phyloP scores from a whole-genome alignment of 495 filamentous ascomycete genomes.

The Penicillium mononematosum region DNA sequence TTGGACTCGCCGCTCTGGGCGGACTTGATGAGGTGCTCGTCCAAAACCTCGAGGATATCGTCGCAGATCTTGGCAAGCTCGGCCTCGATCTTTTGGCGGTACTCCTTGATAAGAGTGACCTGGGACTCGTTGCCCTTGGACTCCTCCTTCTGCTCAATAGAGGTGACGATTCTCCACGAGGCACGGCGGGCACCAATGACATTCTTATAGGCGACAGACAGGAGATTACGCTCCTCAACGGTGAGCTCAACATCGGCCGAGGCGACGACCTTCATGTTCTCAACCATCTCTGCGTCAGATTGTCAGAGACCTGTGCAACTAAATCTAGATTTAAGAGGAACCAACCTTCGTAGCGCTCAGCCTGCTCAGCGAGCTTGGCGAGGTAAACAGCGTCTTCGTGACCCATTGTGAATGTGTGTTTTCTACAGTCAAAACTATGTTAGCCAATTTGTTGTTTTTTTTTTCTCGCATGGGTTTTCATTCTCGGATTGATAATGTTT shows the following conservation, averaged over 20 bases:
- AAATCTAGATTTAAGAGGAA: constrained; percentile 19
- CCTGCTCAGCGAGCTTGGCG: constrained; percentile 99
- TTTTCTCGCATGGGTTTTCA: not conserved
- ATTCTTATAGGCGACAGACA: constrained; percentile 99
- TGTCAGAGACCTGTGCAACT: constrained; percentile 22
- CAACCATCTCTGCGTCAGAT: constrained; percentile 83
- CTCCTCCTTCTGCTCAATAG: constrained; percentile 99
- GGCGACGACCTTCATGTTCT: constrained; percentile 99
- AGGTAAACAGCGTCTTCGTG: constrained; percentile 99
- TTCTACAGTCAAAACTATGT: constrained; percentile 22
- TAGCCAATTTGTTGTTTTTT: constrained; percentile 9
- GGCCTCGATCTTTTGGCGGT: constrained; percentile 98
- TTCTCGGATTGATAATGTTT: constrained; percentile 7
- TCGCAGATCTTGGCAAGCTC: constrained; percentile 99
- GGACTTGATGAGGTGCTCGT: constrained; percentile 93
- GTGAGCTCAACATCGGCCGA: constrained; percentile 94
- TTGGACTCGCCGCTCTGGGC: constrained; percentile 97
- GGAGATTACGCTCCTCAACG: constrained; percentile 98
- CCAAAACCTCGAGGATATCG: constrained; percentile 95
- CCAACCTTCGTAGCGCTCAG: constrained; percentile 99
- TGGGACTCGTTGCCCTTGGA: constrained; percentile 97
- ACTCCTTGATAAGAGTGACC: constrained; percentile 95
- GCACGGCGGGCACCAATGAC: constrained; percentile 98
- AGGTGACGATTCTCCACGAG: constrained; percentile 99
- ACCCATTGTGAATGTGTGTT: constrained; percentile 71